Evolutionary conservation across 768 basidiomycete species (phyloP), one percentile per base, ranked within the genome.

Genomic region (Boletellus sp.): DNA sequence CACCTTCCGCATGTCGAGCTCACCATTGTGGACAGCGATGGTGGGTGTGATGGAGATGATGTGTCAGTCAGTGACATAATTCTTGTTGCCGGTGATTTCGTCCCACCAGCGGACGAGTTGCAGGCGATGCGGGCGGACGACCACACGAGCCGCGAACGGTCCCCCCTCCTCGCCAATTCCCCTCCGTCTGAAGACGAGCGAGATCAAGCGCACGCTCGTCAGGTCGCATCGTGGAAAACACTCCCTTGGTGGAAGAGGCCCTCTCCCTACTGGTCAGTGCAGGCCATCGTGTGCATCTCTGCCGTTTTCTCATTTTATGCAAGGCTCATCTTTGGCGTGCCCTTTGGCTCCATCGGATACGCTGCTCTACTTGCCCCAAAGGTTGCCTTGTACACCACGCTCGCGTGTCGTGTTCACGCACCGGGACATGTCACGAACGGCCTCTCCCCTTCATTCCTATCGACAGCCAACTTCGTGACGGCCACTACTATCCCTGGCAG

Each of bases 221-320:
- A 66, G 28, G 45, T 62, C 15, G 39, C 42, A 0, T 54, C 60
- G 42, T 58, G 67, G 52, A 58, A 63, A 50, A 54, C 38, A 5
- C 71, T 76, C 38, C 83, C 87, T 3, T 90, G 88, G 87, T 90
- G 84, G 78, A 87, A 74, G 68, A 71, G 77, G 39, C 86, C 89
- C 3, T 88, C 87, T 0, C 75, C 85, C 0, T 77, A 42, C 19
- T 90, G 88, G 90, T 89, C 54, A 57, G 80, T 69, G 11, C 23
- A 3, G 47, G 16, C 31, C 45, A n/a, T 33, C 7, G 19, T 10
- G 15, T 16, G 20, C 26, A 9, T 37, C 3, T 13, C 12, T 17
- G 16, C 45, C n/a, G 13, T 24, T 26, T n/a, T 34, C 7, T 9
- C 26, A 32, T 34, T 13, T 45, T 19, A 28, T 13, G 28, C 38